A percentile compares a stretch with the other conserved stretches of the same genome.
Evolutionary conservation across 345 rosid genomes (phyloP).

Genomic region (Draba incana): DNA sequence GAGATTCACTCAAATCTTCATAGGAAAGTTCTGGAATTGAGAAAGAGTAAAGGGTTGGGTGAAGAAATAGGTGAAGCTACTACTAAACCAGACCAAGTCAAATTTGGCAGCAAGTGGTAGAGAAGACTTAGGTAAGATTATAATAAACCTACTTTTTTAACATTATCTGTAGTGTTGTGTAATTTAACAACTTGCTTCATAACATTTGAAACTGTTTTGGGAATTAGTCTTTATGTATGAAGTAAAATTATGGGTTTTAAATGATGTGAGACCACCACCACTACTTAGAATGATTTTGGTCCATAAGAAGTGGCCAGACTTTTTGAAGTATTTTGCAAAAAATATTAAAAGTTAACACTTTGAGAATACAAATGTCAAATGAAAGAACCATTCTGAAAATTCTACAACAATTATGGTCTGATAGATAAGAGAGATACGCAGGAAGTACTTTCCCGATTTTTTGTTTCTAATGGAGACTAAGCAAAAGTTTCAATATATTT

Average conservation of each 20-base stretch:
- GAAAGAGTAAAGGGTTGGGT: constrained; percentile 53
- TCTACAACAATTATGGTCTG: background rate
- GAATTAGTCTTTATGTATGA: constrained; percentile 28
- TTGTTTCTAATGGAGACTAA: too few relatives aligned
- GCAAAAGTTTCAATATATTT: too few relatives aligned
- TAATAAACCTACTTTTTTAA: constrained; percentile 35
- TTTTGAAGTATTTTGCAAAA: constrained; percentile 29
- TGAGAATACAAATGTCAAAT: constrained; percentile 18
- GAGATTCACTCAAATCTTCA: constrained; percentile 91
- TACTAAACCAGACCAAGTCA: constrained; percentile 41
- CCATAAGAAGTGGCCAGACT: constrained; percentile 38
- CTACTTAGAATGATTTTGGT: constrained; percentile 38
- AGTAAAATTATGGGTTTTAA: constrained; percentile 17
- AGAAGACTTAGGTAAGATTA: constrained; percentile 38
- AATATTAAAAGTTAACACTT: constrained; percentile 7
- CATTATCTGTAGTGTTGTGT: constrained; percentile 39
- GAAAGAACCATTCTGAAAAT: constrained; percentile 12
- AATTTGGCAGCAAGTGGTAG: constrained; percentile 40
- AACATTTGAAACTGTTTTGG: constrained; percentile 26
- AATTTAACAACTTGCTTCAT: constrained; percentile 39
- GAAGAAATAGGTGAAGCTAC: constrained; percentile 38
- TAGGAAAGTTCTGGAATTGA: constrained; percentile 88
- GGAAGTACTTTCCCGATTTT: too few relatives aligned
- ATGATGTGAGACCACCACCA: constrained; percentile 39
- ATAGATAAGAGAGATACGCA: background rate